Base-by-base conservation (phyloP, 257 asterid genomes). In the Penstemon davidsonii region DNA sequence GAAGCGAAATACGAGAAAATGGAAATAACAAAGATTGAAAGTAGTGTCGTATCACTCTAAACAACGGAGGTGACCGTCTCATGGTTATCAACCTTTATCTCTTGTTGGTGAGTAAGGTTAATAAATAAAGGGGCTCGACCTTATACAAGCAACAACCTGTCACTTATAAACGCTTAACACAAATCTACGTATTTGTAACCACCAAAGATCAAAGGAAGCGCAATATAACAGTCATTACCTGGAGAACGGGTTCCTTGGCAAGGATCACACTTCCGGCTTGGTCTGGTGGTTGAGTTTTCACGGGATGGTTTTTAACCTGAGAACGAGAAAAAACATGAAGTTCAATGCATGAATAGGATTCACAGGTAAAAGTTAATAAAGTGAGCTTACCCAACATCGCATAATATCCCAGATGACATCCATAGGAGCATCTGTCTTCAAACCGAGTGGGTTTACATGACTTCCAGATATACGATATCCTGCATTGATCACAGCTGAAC, bases 351-450 rank as follows among this genome's bases (percentile, higher is more conserved):
- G 33, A 25, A 25, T 25, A 25, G 33, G 33, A 25, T 25, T 25
- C 33, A 25, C 33, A 25, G 33, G 33, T 25, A 25, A 1, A 25
- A 25, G 33, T 2, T 25, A 73, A 5, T 12, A 10, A 25, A 36
- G 1, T 7, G 55, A 61, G 55, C 84, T 76, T 82, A 94, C 99
- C 99, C 99, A 94, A 75, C 97, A 94, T 39, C 99, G 97, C 99
- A 94, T 94, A 9, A 94, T 88, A 78, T 94, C 99, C 99, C 97
- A 94, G 56, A 94, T 81, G 51, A 91, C 95, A 49, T 94, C 82
- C 99, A 94, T 94, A 18, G 99, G 99, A 73, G 99, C 99, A 76
- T 94, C 95, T 3, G 97, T 88, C 73, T 94, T 94, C 80, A 94
- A 71, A 75, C 96, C 96, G 61, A 94, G 76, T 12, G 97, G 96